Base-by-base conservation (phyloP, 352 stramenopile genomes). In the Phytophthora kernoviae region DNA sequence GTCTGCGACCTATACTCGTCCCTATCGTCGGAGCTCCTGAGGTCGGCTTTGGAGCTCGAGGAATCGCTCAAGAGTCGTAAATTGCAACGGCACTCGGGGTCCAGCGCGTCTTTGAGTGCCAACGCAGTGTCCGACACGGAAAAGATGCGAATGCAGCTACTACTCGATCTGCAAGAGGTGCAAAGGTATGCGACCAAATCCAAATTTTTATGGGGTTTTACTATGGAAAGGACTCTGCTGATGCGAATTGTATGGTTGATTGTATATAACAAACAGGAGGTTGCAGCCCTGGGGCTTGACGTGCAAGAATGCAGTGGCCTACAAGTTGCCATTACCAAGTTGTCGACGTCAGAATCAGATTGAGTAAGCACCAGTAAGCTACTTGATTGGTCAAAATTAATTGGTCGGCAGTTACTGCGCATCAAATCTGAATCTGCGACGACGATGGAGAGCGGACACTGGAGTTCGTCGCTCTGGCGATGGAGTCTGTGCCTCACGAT, bases 41-140 rank as follows among this genome's bases (percentile, higher is more conserved):
- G 87, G 32, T 94, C 87, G 4, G 85, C 87, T 1, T 58, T 81
- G 17, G 87, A 94, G 53, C 70, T 96, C 1, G 87, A 96, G 56
- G 84, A 94, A 21, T 96, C 87, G 8, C 73, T 96, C n/a, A 96
- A 93, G 45, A 93, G 81, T 57, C 83, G 87, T 32, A 96, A 96
- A 57, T 65, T 91, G 42, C 84, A 96, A 64, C 84, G 85, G 12
- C 67, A 81, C 18, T 55, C 65, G 5, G 58, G 70, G 4, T 65
- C 47, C 8, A 77, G 63, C 26, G 53, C 60, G 5, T 54, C 60
- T 0, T 32, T 52, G 12, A 46, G 27, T 2, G 57, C 54, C 8
- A 72, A 77, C 11, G 53, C 68, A 4, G 21, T 94, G 32, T 91
- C 81, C 4, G 87, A 96, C 68, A 93, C 87, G 33, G 79, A 91